phyloP scores from a whole-genome alignment of 2,329 filamentous ascomycete species.

The Curvularia verruculosa region DNA sequence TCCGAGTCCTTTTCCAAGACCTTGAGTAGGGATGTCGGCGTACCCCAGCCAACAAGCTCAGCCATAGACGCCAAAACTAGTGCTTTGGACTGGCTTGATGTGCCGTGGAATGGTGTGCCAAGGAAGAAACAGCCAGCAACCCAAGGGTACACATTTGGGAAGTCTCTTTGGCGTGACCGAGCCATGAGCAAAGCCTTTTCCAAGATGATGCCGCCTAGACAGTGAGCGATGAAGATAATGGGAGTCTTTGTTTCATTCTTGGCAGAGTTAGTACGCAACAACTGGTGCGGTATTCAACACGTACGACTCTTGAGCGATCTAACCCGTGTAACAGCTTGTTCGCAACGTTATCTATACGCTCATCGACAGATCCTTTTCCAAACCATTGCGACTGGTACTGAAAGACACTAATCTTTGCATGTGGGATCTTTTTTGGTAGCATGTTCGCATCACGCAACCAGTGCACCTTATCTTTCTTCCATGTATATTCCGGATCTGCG shows the following conservation, averaged over 20 bases:
- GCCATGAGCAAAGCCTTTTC: slow-evolving; percentile 29
- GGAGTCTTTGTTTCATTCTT: slow-evolving; percentile 29
- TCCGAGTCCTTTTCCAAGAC: slow-evolving; percentile 29
- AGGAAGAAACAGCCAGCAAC: slow-evolving; percentile 33
- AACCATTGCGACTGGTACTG: slow-evolving; percentile 41
- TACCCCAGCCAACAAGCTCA: slow-evolving; percentile 23
- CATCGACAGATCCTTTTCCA: slow-evolving; percentile 35
- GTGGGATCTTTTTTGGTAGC: slow-evolving; percentile 35
- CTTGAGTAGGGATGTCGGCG: slow-evolving; percentile 22
- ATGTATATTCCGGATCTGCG: slow-evolving; percentile 38
- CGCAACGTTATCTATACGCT: slow-evolving; percentile 36
- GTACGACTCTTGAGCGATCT: slow-evolving; percentile 25
- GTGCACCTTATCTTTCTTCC: slow-evolving; percentile 32
- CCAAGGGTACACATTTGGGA: slow-evolving; percentile 28
- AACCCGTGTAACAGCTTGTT: slow-evolving; percentile 31
- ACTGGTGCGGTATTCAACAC: background rate
- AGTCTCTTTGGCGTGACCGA: slow-evolving; percentile 21
- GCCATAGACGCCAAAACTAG: slow-evolving; percentile 28
- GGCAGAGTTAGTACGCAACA: slow-evolving; percentile 9
- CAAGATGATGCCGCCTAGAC: slow-evolving; percentile 38
- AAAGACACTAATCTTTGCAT: slow-evolving; percentile 39
- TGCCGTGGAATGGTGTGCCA: slow-evolving; percentile 29
- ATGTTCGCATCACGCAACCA: slow-evolving; percentile 41
- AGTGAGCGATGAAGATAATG: slow-evolving; percentile 41
- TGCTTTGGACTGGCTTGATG: slow-evolving; percentile 25